Percentiles rank a stretch among this genome's conserved stretches.
These are phyloP conservation scores for Trichopus zeylanicus DNA, from an alignment of 116 monocot species.

Conservation along the genomic window DNA sequence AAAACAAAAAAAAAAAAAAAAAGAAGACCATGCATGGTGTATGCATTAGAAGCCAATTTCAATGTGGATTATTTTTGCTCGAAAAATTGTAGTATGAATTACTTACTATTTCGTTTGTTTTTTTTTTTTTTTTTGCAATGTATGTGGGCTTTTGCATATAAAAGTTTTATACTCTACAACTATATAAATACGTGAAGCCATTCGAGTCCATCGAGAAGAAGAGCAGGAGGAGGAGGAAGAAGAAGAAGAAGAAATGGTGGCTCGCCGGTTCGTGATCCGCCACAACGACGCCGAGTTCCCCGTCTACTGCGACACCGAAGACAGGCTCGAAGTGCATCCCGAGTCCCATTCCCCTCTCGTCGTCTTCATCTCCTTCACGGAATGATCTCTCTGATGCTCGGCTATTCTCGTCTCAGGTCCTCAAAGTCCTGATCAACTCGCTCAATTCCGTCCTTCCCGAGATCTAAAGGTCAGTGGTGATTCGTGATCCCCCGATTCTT, in stretches of 20 bases:
- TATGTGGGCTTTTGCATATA: too few relatives aligned
- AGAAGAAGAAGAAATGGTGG: slow-evolving; percentile 40
- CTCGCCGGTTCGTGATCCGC: slow-evolving; percentile 52
- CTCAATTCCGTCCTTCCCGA: slow-evolving; percentile 72
- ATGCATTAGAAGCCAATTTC: too few relatives aligned
- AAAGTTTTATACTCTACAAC: too few relatives aligned
- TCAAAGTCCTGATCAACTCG: slow-evolving; percentile 81
- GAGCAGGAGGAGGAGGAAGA: background rate
- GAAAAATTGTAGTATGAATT: too few relatives aligned
- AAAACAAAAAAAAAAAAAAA: too few relatives aligned
- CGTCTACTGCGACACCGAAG: slow-evolving; percentile 66
- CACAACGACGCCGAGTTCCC: slow-evolving; percentile 33
- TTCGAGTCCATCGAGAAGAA: too few relatives aligned
- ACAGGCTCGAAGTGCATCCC: slow-evolving; percentile 55
- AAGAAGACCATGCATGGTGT: too few relatives aligned
- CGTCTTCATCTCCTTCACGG: background rate
- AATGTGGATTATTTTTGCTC: too few relatives aligned
- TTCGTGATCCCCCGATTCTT: background rate
- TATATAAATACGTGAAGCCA: too few relatives aligned
- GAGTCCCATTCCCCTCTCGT: too few relatives aligned
- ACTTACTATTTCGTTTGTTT: too few relatives aligned
- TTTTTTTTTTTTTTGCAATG: too few relatives aligned
- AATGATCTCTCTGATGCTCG: background rate
- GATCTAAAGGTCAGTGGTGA: slow-evolving; percentile 50
- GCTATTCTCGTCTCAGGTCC: slow-evolving; percentile 26